Conservation (phyloP, 2,329 filamentous ascomycete species). For the Talaromyces amestolkiae region DNA sequence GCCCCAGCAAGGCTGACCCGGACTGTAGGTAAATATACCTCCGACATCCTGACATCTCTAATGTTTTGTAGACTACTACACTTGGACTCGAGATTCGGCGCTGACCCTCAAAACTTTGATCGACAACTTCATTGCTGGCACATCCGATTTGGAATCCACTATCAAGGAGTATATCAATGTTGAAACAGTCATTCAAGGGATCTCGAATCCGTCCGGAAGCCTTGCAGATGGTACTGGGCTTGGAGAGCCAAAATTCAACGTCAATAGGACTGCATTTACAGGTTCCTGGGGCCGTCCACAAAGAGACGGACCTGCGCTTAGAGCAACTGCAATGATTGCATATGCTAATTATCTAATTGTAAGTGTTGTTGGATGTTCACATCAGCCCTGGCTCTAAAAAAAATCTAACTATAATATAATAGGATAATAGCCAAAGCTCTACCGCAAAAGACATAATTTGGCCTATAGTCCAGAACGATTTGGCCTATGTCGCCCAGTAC, state of each 20-base stretch:
- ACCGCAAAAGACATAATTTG: conserved; percentile 60
- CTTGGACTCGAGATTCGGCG: conserved; percentile 75
- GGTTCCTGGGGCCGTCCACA: conserved; percentile 74
- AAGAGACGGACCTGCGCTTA: conserved; percentile 44
- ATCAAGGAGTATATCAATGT: conserved; percentile 67
- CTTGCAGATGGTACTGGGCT: conserved; percentile 50
- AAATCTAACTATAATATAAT: background rate
- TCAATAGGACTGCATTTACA: conserved; percentile 61
- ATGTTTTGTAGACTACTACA: conserved; percentile 63
- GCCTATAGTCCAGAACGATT: conserved; percentile 72
- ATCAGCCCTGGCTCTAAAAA: background rate
- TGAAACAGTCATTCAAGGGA: conserved; percentile 63
- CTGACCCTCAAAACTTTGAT: conserved; percentile 68
- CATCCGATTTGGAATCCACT: conserved; percentile 53
- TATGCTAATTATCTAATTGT: conserved; percentile 65
- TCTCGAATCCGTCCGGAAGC: conserved; percentile 66
- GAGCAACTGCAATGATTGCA: conserved; percentile 34
- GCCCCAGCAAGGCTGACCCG: conserved; percentile 55
- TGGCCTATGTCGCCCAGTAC: conserved; percentile 70
- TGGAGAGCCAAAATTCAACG: conserved; percentile 71
- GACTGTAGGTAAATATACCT: conserved; percentile 44
- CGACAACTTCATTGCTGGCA: conserved; percentile 64
- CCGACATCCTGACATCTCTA: background rate
- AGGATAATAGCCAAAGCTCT: conserved; percentile 52
- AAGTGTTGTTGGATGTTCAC: conserved; percentile 7